These are phyloP conservation scores for Chiua virens DNA, from an alignment of 768 basidiomycete species.

Conservation along the genomic window DNA sequence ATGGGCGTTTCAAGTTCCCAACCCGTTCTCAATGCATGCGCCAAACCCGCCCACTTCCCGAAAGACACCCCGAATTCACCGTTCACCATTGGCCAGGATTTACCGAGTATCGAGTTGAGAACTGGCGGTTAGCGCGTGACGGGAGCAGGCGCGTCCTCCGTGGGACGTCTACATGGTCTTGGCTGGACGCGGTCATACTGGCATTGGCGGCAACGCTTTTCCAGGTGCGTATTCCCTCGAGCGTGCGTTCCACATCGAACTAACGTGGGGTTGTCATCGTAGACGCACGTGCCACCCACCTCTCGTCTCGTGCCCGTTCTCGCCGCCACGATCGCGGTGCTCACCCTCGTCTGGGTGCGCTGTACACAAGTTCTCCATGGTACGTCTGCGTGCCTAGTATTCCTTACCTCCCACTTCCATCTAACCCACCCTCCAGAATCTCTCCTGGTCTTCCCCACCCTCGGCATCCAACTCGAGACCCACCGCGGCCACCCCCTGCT, in stretches of 20 bases:
- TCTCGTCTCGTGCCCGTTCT: background rate
- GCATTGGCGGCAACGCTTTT: background rate
- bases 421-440: slow-evolving; percentile 54
- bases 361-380: slow-evolving; percentile 50
- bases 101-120: slow-evolving; percentile 62
- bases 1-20: no score
- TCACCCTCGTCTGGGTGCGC: slow-evolving; percentile 34
- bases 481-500: slow-evolving; percentile 53
- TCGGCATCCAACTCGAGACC: slow-evolving; percentile 76
- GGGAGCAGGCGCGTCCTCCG: slow-evolving; percentile 36
- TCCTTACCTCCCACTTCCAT: no score
- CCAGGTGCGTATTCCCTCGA: no score
- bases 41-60: slow-evolving; percentile 36
- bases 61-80: slow-evolving; percentile 51
- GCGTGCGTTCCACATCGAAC: no score
- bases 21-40: slow-evolving; percentile 32
- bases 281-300: no score
- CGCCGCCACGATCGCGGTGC: slow-evolving; percentile 13
- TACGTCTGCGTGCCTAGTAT: slow-evolving; percentile 19
- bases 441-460: slow-evolving; percentile 59
- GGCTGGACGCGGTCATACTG: slow-evolving; percentile 38
- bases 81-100: slow-evolving; percentile 46
- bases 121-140: slow-evolving; percentile 46
- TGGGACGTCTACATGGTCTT: slow-evolving; percentile 33
- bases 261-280: no score